Evolutionary conservation across 2,329 filamentous ascomycete species (phyloP), one percentile per base, ranked within the genome.

Genomic region (Emmonsiellopsis sp.): DNA sequence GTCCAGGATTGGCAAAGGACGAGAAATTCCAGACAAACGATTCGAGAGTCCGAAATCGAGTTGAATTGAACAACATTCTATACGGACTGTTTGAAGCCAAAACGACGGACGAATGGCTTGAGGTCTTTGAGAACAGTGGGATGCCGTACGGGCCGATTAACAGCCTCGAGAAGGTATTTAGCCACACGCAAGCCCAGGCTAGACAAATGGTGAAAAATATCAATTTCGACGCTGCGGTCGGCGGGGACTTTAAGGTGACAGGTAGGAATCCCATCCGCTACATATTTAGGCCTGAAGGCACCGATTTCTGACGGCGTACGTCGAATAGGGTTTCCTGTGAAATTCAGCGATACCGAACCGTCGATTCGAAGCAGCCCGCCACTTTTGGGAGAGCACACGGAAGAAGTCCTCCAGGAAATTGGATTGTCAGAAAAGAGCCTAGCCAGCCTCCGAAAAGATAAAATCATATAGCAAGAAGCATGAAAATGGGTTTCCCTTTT

Each of bases 21-120:
- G 63, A 76, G 1, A 78, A 75, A 54, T 89, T 80, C 68, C 72
- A 67, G 58, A 78, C 80, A 52, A 89, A 89, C 58, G 77, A 79
- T 9, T 72, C 77, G 52, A 73, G 85, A 11, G 84, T 89, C 0
- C 73, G 82, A 51, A 68, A 75, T 53, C 63, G 68, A 1, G 59
- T 65, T n/a, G 69, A 63, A 2, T 56, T 78, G 40, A 68, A 68
- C 32, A 50, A 50, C 0, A 65, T 73, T 7, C 51, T 77, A 30
- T 64, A 70, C 34, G 56, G 59, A 0, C 54, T 66, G 2, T 70
- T 76, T 51, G 55, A 54, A 15, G 51, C 51, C 7, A 72, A 69
- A 57, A 69, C 70, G 4, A 74, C 70, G 0, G 59, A 66, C 1
- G 70, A 74, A 42, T 76, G 73, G 74, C 54, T 71, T 5, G 32